Evolutionary conservation across 305 asterid species (phyloP).

Genomic region (Solanum aculeatissimum): DNA sequence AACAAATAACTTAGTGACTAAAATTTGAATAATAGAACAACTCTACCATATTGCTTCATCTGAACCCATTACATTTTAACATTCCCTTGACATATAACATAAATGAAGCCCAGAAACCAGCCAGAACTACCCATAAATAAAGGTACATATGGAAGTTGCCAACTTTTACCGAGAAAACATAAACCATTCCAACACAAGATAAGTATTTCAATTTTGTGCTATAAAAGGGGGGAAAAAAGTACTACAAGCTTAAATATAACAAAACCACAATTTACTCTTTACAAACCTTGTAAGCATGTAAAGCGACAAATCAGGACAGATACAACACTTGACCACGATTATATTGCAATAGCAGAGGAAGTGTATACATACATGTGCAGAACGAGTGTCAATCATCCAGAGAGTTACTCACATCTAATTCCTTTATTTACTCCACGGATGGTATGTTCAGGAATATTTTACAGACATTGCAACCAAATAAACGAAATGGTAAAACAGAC

Average conservation of each 20-base stretch:
- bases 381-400: background rate
- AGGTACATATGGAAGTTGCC: no score
- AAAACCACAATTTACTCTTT: background rate
- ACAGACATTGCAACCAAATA: background rate
- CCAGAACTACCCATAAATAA: no score
- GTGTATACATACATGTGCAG: background rate
- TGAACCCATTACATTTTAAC: no score
- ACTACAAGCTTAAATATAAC: background rate
- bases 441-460: background rate
- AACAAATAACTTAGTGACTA: no score
- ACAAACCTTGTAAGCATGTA: background rate
- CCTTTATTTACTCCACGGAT: background rate
- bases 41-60: no score
- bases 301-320: background rate
- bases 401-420: background rate
- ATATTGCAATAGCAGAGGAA: background rate
- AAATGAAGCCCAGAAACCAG: no score
- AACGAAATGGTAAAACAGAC: background rate
- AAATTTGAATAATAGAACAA: no score
- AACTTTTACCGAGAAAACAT: no score
- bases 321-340: background rate
- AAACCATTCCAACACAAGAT: no score
- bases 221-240: background rate
- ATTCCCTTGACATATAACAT: no score
- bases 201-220: background rate